Evolutionary conservation across 257 asterid genomes (phyloP).

Genomic region (Apocynum venetum): DNA sequence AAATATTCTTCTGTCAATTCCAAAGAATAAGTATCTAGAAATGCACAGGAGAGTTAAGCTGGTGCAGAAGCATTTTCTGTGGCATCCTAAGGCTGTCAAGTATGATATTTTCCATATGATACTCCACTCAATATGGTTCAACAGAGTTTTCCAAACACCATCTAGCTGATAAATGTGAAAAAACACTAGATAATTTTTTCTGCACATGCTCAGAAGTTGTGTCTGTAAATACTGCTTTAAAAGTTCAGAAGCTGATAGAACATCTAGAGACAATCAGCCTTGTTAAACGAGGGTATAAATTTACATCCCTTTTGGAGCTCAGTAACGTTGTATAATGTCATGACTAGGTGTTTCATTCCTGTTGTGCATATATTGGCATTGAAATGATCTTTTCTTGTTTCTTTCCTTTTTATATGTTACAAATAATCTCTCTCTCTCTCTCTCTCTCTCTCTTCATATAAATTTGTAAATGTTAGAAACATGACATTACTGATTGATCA

Average conservation of each 20-base stretch:
- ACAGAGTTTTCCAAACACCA: constrained; percentile 50
- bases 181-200: not conserved
- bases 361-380: not conserved
- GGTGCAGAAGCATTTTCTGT: constrained; percentile 87
- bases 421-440: too few relatives aligned
- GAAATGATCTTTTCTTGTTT: too few relatives aligned
- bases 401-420: too few relatives aligned
- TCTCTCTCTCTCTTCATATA: too few relatives aligned
- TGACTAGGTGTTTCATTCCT: not conserved
- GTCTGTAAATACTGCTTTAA: not conserved
- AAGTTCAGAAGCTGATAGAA: not conserved
- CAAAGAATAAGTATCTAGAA: constrained; percentile 46
- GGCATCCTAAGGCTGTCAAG: constrained; percentile 75
- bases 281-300: not conserved
- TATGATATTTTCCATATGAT: constrained; percentile 80
- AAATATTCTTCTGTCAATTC: constrained; percentile 54
- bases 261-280: not conserved
- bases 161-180: constrained; percentile 16
- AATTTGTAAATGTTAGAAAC: too few relatives aligned
- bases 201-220: not conserved
- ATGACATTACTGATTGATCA: too few relatives aligned
- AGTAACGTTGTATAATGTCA: not conserved
- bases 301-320: not conserved
- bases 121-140: constrained; percentile 82
- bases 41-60: constrained; percentile 73